Base-by-base conservation (phyloP, 2,329 filamentous ascomycete species). In the Exophiala viscosa region DNA sequence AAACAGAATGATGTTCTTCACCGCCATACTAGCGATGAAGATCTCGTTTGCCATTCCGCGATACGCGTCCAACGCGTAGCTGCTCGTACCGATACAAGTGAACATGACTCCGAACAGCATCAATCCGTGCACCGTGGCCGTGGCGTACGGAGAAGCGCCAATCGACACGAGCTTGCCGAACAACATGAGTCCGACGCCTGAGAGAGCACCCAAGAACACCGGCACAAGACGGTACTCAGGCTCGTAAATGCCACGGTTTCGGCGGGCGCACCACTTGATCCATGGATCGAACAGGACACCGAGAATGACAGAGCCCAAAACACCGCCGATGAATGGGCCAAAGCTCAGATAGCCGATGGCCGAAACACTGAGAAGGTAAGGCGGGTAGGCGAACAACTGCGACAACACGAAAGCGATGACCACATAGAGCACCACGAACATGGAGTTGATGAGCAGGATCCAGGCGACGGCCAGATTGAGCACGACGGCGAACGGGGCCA, bases 41-140 rank as follows among this genome's bases (percentile, higher is more conserved):
- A 73, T 66, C 62, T 74, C 72, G 8, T 65, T 68, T 40, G 64
- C 67, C 64, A 73, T 71, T 48, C 69, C 67, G 14, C 70, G 72
- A 62, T 76, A 74, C 31, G 70, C 70, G 61, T 79, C 76, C 35
- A 78, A 67, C 7, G 78, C 69, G 53, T 79, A 79, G 13, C 74
- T 75, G 56, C 76, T 76, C 3, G 76, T 73, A 36, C 71, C 34
- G 71, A 71, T 5, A 71, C 67, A 53, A 74, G 74, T 5, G 72
- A 73, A 48, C 43, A 48, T 54, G 44, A 57, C 45, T 10, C 55
- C 51, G 39, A 57, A 54, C 13, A 51, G 50, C 43, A 52, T 48
- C 11, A 57, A 17, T n/a, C 55, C 53, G 34, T 56, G 53, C 14
- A 52, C 53, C 14, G 53, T 50, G 10, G 53, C 53, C 40, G 35